Percentiles rank a stretch among this genome's conserved stretches.
These are phyloP conservation scores for Trichocladium antarcticum DNA, from an alignment of 495 filamentous ascomycete species.

Conservation along the genomic window DNA sequence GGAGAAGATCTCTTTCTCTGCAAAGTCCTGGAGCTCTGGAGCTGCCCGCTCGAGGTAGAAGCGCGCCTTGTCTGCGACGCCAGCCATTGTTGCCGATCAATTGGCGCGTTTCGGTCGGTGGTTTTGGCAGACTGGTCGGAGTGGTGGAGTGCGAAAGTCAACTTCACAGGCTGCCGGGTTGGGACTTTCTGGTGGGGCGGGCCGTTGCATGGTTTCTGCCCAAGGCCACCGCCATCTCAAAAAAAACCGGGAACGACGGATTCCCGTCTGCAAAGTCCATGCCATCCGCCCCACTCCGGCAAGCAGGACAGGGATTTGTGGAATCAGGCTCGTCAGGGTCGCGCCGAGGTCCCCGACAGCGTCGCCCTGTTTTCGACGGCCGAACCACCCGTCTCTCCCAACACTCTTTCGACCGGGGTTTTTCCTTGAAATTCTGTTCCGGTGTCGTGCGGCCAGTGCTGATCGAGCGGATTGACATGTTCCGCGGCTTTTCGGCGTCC, in stretches of 20 bases:
- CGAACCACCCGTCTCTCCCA: not conserved
- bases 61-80: constrained; percentile 81
- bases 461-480: not conserved
- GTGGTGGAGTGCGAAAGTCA: not conserved
- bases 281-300: too few relatives aligned
- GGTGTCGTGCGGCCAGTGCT: not conserved
- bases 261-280: too few relatives aligned
- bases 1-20: constrained; percentile 77
- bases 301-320: too few relatives aligned
- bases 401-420: not conserved
- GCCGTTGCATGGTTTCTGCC: not conserved
- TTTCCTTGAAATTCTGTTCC: not conserved
- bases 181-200: constrained; percentile 28
- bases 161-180: constrained; percentile 1
- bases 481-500: too few relatives aligned
- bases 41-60: constrained; percentile 88
- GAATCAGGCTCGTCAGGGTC: not conserved
- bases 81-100: constrained; percentile 49
- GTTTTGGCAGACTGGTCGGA: not conserved
- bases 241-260: not conserved
- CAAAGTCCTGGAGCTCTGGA: constrained; percentile 78
- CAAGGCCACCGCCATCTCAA: too few relatives aligned
- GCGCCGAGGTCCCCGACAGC: constrained; percentile 8
- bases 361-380: not conserved
- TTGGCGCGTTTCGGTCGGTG: not conserved